Evolutionary conservation across 225 moss, liverwort and hornwort species (phyloP).

Genomic region (Physcomitrellopsis africana): DNA sequence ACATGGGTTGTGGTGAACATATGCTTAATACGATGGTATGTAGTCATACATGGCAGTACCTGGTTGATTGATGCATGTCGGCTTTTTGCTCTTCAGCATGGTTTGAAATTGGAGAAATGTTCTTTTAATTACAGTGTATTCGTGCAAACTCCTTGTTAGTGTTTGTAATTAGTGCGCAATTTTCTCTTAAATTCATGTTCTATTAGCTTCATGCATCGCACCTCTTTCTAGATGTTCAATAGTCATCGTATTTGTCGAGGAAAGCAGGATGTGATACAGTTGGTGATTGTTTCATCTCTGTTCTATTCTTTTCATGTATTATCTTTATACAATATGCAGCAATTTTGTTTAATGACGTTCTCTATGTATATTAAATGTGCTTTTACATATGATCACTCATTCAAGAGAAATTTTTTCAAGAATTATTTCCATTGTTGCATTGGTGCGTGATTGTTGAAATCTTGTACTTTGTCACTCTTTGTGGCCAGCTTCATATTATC

Average conservation of each 20-base stretch:
- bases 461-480: too few relatives aligned
- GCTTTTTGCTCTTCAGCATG: slow-evolving; percentile 30
- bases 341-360: not conserved
- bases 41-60: slow-evolving; percentile 39
- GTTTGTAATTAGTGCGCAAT: slow-evolving; percentile 36
- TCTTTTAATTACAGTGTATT: slow-evolving; percentile 22
- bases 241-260: slow-evolving; percentile 43
- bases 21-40: slow-evolving; percentile 50
- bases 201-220: slow-evolving; percentile 44
- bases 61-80: slow-evolving; percentile 37
- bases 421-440: too few relatives aligned
- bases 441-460: too few relatives aligned
- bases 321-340: slow-evolving; percentile 31
- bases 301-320: slow-evolving; percentile 38
- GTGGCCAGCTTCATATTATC: too few relatives aligned
- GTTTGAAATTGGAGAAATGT: slow-evolving; percentile 23
- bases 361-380: too few relatives aligned
- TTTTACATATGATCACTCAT: too few relatives aligned
- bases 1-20: slow-evolving; percentile 35
- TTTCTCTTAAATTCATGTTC: slow-evolving; percentile 17
- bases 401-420: too few relatives aligned
- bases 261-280: slow-evolving; percentile 37
- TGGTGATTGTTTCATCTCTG: slow-evolving; percentile 32
- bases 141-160: slow-evolving; percentile 26
- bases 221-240: slow-evolving; percentile 42